phyloP scores from a whole-genome alignment of 331 rosid genomes.

The Saraca asoca region DNA sequence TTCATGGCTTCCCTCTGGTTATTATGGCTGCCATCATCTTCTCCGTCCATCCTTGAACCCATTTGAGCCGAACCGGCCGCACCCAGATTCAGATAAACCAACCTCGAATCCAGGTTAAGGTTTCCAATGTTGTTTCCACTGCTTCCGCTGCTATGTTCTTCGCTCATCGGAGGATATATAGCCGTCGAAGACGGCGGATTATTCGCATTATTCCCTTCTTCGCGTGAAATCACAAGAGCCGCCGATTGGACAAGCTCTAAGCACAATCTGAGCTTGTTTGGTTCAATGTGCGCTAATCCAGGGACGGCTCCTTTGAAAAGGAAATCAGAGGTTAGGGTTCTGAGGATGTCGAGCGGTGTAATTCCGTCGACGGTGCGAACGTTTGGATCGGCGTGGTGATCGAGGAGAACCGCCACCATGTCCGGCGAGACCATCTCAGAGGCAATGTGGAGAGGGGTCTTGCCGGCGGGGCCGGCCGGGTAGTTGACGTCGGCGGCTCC shows the following conservation, averaged over 20 bases:
- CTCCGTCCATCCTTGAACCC: slow-evolving; percentile 62
- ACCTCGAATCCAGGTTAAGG: slow-evolving; percentile 73
- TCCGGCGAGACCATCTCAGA: slow-evolving; percentile 57
- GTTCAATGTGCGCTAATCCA: slow-evolving; percentile 85
- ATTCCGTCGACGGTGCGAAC: slow-evolving; percentile 46
- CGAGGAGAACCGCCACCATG: slow-evolving; percentile 55
- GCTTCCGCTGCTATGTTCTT: slow-evolving; percentile 49
- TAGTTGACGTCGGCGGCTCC: slow-evolving; percentile 95
- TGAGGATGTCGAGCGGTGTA: slow-evolving; percentile 66
- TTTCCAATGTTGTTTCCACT: slow-evolving; percentile 44
- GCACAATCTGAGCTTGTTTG: slow-evolving; percentile 86
- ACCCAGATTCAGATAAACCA: slow-evolving; percentile 92
- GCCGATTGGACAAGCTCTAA: slow-evolving; percentile 97
- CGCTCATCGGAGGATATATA: slow-evolving; percentile 66
- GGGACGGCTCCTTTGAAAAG: slow-evolving; percentile 98
- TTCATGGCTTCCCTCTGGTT: slow-evolving; percentile 48
- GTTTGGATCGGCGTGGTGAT: slow-evolving; percentile 58
- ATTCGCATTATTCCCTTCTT: slow-evolving; percentile 58
- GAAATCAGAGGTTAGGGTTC: slow-evolving; percentile 99
- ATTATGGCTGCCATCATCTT: slow-evolving; percentile 45
- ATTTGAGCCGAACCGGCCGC: slow-evolving; percentile 48
- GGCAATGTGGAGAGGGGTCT: slow-evolving; percentile 84
- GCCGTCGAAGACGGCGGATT: slow-evolving; percentile 54
- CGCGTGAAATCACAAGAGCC: slow-evolving; percentile 87
- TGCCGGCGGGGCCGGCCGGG: slow-evolving; percentile 72